phyloP scores from a whole-genome alignment of 2,329 filamentous ascomycete species.

The Fusarium oxysporum region DNA sequence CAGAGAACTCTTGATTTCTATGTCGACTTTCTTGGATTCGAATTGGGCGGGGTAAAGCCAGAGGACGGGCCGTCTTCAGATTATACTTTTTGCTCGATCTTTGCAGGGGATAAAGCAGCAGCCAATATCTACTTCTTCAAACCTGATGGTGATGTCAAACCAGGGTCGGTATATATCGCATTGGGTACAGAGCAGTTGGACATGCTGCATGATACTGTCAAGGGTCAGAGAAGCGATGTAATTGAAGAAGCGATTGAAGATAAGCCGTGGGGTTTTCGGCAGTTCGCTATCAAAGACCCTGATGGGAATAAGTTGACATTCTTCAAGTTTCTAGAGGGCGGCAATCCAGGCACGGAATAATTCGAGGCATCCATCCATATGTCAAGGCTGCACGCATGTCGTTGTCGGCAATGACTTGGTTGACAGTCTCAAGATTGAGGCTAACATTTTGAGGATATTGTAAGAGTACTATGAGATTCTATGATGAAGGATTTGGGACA shows the following conservation, averaged over 20 bases:
- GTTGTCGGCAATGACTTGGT: not conserved
- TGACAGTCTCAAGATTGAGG: not conserved
- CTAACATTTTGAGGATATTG: not conserved
- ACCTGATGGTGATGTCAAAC: constrained; percentile 4
- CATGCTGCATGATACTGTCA: constrained; percentile 17
- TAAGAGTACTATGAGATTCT: not conserved
- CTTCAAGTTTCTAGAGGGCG: constrained; percentile 33
- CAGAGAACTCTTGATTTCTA: constrained; percentile 22
- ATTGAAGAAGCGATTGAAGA: constrained; percentile 24
- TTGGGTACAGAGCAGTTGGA: constrained; percentile 25
- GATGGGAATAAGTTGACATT: constrained; percentile 30
- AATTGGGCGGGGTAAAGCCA: constrained; percentile 16
- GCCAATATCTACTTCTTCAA: constrained; percentile 38
- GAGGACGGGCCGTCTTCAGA: constrained; percentile 11
- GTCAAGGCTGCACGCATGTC: not conserved
- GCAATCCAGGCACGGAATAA: constrained; percentile 24
- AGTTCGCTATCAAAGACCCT: constrained; percentile 30
- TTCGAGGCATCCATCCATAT: not conserved
- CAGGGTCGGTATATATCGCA: constrained; percentile 27
- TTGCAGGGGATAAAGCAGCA: constrained; percentile 25
- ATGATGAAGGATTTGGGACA: not conserved
- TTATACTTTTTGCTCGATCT: constrained; percentile 29
- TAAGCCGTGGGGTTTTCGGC: constrained; percentile 31
- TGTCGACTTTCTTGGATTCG: constrained; percentile 22
- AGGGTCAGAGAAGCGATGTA: constrained; percentile 3